Base-by-base conservation (phyloP, 2,329 filamentous ascomycete species). In the Podosphaera aphanis region DNA sequence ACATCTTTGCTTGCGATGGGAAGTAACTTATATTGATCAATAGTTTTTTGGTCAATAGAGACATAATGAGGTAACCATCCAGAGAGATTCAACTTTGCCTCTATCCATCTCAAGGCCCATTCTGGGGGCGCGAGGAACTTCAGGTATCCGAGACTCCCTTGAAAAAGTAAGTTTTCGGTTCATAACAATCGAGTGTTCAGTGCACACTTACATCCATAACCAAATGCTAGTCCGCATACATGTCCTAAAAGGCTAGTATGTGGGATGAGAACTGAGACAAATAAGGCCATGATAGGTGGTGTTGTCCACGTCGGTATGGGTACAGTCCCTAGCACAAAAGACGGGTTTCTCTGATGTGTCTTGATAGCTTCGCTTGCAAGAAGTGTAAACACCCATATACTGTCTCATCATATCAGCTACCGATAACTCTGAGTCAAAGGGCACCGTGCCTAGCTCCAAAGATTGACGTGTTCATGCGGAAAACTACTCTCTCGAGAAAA, bases 21-120 rank as follows among this genome's bases (percentile, higher is more conserved):
- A 47, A 95, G 65, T 13, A 94, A 81, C 1, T 88, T 88, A 56
- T 93, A 94, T 45, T 88, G 72, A 6, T 88, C 88, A 57, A 88
- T 93, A 5, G 83, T 93, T 69, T 93, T 94, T 62, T 93, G 86
- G 57, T 95, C 88, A 15, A 94, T 78, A 47, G 83, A 92, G 42
- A 95, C 80, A 57, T 93, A 95, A 62, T 93, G 83, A 39, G 88
- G 88, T 21, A 95, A 64, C 48, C 84, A 71, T 18, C 77, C 82
- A 19, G 93, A 68, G 8, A 95, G 68, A 57, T 93, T 90, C 49
- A 95, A 65, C 59, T 88, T 92, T 16, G 73, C 74, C 63, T 98
- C 90, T 46, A 94, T 70, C 77, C 81, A 95, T 52, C 85, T 73
- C 47, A 95, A 67, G 23, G 80, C 72, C 71, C 80, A 82, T 63